These are phyloP conservation scores for Fusarium sp. DNA, from an alignment of 2,329 filamentous ascomycete species.

Conservation along the genomic window DNA sequence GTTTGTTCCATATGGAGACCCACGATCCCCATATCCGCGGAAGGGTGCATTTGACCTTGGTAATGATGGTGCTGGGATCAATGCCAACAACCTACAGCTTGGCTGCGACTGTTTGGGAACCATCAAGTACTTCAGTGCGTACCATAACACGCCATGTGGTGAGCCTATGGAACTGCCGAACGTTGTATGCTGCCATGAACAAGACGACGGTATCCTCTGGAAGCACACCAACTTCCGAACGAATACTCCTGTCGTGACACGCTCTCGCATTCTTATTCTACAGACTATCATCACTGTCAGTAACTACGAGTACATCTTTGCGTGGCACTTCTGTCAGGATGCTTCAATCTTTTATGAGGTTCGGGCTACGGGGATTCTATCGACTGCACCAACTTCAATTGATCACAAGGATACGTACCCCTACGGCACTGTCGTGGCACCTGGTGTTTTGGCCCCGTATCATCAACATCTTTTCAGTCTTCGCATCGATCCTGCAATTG, in stretches of 20 bases:
- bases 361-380: conserved; percentile 60
- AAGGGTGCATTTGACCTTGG: conserved; percentile 80
- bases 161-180: conserved; percentile 53
- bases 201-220: conserved; percentile 68
- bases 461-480: conserved; percentile 78
- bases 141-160: conserved; percentile 51
- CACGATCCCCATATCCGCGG: conserved; percentile 66
- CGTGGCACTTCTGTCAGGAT: conserved; percentile 65
- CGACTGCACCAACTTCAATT: conserved; percentile 62
- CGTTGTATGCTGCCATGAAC: conserved; percentile 55
- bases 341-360: conserved; percentile 57
- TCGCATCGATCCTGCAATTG: conserved; percentile 74
- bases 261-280: conserved; percentile 69
- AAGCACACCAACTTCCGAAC: conserved; percentile 74
- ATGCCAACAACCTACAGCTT: conserved; percentile 74
- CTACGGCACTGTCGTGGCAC: conserved; percentile 72
- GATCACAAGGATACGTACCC: conserved; percentile 63
- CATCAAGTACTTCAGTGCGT: conserved; percentile 61
- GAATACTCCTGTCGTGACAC: conserved; percentile 66
- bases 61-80: conserved; percentile 73
- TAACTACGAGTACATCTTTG: conserved; percentile 70
- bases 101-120: conserved; percentile 71
- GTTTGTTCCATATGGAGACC: conserved; percentile 73
- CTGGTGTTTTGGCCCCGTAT: conserved; percentile 73
- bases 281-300: conserved; percentile 73